Percentiles rank a stretch among this genome's conserved stretches.
phyloP scores from a whole-genome alignment of 768 basidiomycete species.

The Mycena amicta region DNA sequence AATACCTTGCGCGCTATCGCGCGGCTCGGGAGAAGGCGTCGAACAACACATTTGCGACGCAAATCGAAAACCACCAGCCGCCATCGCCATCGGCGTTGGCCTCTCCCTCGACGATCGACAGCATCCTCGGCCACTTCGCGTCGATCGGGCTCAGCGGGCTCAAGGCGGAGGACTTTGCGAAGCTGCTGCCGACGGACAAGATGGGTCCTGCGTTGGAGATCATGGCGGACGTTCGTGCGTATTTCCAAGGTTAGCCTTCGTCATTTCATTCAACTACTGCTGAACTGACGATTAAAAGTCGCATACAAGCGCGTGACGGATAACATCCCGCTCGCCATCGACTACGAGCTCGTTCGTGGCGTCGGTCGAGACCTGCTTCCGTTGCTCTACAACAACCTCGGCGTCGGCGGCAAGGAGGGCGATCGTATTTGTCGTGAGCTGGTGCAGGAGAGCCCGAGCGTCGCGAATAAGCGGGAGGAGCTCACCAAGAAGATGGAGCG shows the following conservation, averaged over 20 bases:
- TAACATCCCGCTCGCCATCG: conserved; percentile 57
- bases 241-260: no score
- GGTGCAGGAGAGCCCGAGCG: conserved; percentile 50
- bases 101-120: conserved; percentile 38
- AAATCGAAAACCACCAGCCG: conserved; percentile 21
- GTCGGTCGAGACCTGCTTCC: conserved; percentile 47
- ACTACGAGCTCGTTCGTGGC: conserved; percentile 56
- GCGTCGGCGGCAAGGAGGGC: conserved; percentile 53
- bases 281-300: no score
- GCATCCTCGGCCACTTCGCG: conserved; percentile 37
- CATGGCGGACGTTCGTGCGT: conserved; percentile 73
- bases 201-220: conserved; percentile 61
- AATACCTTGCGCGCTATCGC: conserved; percentile 55
- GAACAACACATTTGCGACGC: conserved; percentile 28
- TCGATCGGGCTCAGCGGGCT: conserved; percentile 42
- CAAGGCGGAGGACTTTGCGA: conserved; percentile 46
- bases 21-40: conserved; percentile 38
- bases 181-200: conserved; percentile 51
- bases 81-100: no score
- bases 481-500: conserved; percentile 53
- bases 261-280: no score
- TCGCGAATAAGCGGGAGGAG: conserved; percentile 49
- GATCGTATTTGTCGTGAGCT: conserved; percentile 50
- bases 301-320: conserved; percentile 63
- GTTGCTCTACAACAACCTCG: conserved; percentile 51